A percentile compares a stretch with the other conserved stretches of the same genome.
Conservation (phyloP, 106 monocot species). For the Dioscorea alata region DNA sequence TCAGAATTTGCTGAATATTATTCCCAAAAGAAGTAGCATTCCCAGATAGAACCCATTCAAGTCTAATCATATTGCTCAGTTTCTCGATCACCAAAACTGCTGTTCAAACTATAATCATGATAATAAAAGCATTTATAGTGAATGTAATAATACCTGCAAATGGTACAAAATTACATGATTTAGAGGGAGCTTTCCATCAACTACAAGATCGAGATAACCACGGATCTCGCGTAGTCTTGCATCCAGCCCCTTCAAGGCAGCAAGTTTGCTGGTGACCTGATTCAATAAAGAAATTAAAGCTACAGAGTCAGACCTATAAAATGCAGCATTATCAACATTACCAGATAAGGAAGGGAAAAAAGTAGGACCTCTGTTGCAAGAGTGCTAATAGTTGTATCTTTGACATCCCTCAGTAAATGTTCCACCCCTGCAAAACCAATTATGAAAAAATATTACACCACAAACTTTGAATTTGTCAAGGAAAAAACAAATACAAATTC, state of each 20-base stretch:
- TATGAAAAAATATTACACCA: too few relatives aligned
- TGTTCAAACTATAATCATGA: too few relatives aligned
- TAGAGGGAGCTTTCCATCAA: conserved; percentile 90
- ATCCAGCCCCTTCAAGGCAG: conserved; percentile 96
- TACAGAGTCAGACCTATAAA: background rate
- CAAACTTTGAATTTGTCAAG: too few relatives aligned
- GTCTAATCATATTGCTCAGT: too few relatives aligned
- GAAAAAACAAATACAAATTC: too few relatives aligned
- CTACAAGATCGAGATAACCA: conserved; percentile 79
- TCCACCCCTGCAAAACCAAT: conserved; percentile 64
- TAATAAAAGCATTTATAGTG: background rate
- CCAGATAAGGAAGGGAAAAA: background rate
- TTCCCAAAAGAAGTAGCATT: too few relatives aligned
- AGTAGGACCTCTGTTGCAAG: conserved; percentile 89
- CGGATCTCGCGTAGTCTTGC: conserved; percentile 85
- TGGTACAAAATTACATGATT: conserved; percentile 99
- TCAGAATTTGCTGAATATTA: too few relatives aligned
- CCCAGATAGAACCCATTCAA: too few relatives aligned
- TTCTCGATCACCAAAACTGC: too few relatives aligned
- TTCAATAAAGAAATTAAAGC: background rate
- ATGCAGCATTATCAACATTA: background rate
- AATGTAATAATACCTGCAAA: conserved; percentile 52
- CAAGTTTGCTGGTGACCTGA: conserved; percentile 83
- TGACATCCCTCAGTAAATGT: conserved; percentile 95
- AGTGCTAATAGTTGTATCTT: conserved; percentile 97